Conservation (phyloP, 2,329 filamentous ascomycete genomes). For the Hypoxylon sp. region DNA sequence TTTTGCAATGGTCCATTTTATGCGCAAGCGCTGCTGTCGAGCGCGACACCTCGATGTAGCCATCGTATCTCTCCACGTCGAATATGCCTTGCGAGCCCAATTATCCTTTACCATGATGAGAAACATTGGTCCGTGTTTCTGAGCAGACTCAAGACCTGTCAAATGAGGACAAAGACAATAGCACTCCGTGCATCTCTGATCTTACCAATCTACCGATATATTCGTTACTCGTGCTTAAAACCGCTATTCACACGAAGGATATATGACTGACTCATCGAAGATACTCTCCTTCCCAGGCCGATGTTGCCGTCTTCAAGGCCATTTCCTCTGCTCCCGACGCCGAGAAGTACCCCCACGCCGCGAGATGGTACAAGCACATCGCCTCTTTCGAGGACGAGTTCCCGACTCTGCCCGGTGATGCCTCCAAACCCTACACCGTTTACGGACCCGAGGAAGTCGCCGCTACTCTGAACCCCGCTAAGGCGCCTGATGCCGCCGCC, state of each 20-base stretch:
- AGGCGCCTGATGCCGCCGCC: constrained; percentile 75
- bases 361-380: constrained; percentile 99
- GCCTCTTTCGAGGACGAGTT: constrained; percentile 94
- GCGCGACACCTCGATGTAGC: constrained; percentile 27
- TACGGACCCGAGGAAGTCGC: constrained; percentile 89
- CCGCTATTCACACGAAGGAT: constrained; percentile 1
- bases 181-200: constrained; percentile 58
- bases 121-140: constrained; percentile 86
- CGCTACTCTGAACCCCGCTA: constrained; percentile 86
- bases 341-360: constrained; percentile 91
- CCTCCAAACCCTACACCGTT: constrained; percentile 87
- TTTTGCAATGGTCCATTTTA: constrained; percentile 35
- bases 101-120: constrained; percentile 71
- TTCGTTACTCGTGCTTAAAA: constrained; percentile 1
- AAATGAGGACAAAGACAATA: constrained; percentile 56
- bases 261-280: constrained; percentile 54
- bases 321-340: constrained; percentile 81
- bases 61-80: constrained; percentile 13
- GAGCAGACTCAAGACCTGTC: constrained; percentile 85
- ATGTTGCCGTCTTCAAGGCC: constrained; percentile 95
- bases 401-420: constrained; percentile 89
- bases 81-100: constrained; percentile 40
- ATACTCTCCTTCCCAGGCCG: constrained; percentile 86
- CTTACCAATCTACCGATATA: constrained; percentile 23
- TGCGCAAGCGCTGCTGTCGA: constrained; percentile 29